These are phyloP conservation scores for Saposhnikovia divaricata DNA, from an alignment of 129 eudicot species.

Conservation along the genomic window DNA sequence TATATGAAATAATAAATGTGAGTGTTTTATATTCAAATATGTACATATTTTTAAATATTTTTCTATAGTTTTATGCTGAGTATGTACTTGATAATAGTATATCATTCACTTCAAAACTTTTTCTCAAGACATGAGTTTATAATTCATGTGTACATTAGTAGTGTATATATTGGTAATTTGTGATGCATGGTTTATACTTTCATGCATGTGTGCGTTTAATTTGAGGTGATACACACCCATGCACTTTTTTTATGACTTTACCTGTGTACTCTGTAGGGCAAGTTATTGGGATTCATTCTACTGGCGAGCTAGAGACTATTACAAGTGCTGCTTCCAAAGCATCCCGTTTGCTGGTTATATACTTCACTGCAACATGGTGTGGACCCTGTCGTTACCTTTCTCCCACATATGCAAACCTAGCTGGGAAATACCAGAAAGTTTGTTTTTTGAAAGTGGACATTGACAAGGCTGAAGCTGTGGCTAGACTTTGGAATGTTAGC, in stretches of 20 bases:
- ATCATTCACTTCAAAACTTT: neutral
- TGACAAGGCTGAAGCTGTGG: constrained; percentile 53
- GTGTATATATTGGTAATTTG: neutral
- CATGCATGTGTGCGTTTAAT: neutral
- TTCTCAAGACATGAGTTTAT: neutral
- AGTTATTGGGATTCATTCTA: constrained; percentile 46
- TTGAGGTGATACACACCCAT: neutral
- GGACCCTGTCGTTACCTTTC: constrained; percentile 73
- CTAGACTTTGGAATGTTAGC: constrained; percentile 51
- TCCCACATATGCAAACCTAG: constrained; percentile 51
- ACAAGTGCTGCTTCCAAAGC: constrained; percentile 44
- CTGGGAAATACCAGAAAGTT: constrained; percentile 44
- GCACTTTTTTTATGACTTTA: neutral
- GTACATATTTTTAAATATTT: too few species aligned
- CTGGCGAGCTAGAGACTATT: constrained; percentile 37
- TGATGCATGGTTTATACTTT: neutral
- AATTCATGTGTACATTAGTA: neutral
- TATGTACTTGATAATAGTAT: neutral
- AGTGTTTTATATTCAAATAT: too few species aligned
- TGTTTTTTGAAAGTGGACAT: constrained; percentile 65
- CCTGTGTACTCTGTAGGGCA: constrained; percentile 39
- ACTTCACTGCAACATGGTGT: constrained; percentile 93
- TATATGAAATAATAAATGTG: neutral
- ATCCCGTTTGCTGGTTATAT: constrained; percentile 49
- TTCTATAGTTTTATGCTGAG: neutral